Evolutionary conservation across 441 rosid species (phyloP).

Genomic region (Pelargonium myrrhifolium): DNA sequence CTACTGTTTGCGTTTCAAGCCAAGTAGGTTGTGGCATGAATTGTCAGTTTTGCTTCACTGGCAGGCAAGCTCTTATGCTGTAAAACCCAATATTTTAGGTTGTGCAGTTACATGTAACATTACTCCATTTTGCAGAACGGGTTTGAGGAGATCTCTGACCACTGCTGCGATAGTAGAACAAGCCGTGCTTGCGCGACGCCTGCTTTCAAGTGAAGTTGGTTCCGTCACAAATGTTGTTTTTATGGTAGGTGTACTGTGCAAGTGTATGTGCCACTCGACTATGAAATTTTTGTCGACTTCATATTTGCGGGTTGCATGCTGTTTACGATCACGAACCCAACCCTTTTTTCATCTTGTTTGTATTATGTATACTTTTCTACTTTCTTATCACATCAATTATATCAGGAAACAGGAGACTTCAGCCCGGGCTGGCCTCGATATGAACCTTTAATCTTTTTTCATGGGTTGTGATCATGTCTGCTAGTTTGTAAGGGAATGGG

Average conservation of each 20-base stretch:
- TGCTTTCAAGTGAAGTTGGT: constrained; percentile 53
- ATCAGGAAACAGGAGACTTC: neutral
- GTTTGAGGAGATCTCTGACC: constrained; percentile 72
- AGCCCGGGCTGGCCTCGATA: neutral
- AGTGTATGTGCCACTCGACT: neutral
- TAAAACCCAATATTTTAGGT: too few species aligned
- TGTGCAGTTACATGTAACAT: constrained; percentile 6
- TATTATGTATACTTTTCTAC: too few species aligned
- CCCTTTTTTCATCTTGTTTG: too few species aligned
- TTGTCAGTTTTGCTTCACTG: constrained; percentile 91
- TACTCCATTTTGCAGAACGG: constrained; percentile 50
- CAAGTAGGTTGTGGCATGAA: constrained; percentile 94
- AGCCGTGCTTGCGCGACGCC: constrained; percentile 65
- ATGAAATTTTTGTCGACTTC: neutral
- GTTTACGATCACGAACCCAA: too few species aligned
- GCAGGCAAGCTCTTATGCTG: constrained; percentile 42
- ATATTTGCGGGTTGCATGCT: too few species aligned
- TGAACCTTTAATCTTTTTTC: neutral
- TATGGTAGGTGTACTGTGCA: constrained; percentile 45
- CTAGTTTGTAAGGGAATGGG: constrained; percentile 70
- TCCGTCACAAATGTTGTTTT: constrained; percentile 76
- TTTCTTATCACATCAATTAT: too few species aligned
- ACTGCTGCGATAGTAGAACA: constrained; percentile 87
- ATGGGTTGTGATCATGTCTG: neutral
- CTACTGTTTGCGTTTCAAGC: constrained; percentile 83